phyloP scores from a whole-genome alignment of 2,329 filamentous ascomycete species.

The Daldinia sp. region DNA sequence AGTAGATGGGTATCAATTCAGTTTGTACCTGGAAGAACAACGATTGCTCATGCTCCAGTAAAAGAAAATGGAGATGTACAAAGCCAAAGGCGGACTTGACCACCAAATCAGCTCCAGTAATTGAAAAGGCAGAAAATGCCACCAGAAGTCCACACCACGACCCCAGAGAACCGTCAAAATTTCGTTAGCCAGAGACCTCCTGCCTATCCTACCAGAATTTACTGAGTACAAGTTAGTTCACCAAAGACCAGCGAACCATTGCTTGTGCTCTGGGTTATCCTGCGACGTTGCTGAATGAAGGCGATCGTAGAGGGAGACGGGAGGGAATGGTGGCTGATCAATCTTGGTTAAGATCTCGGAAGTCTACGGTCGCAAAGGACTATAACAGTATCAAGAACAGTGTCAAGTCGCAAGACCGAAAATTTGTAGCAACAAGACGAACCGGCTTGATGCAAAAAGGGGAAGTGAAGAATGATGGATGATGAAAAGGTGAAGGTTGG shows the following conservation, averaged over 20 bases:
- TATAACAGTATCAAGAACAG: not conserved
- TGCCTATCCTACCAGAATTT: conserved; percentile 47
- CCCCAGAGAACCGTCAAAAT: conserved; percentile 46
- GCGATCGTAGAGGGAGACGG: conserved; percentile 16
- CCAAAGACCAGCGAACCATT: conserved; percentile 38
- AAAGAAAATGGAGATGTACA: conserved; percentile 52
- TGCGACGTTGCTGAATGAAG: conserved; percentile 24
- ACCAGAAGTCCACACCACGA: conserved; percentile 47
- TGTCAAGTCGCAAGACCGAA: conserved; percentile 2
- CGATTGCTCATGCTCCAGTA: conserved; percentile 47
- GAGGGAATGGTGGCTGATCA: not conserved
- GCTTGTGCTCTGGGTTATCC: conserved; percentile 21
- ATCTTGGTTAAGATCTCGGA: not conserved
- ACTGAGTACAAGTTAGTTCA: conserved; percentile 42
- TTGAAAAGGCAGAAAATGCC: conserved; percentile 46
- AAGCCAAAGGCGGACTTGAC: conserved; percentile 50
- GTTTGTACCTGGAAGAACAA: conserved; percentile 54
- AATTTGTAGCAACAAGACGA: conserved; percentile 4
- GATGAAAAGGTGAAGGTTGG: conserved; percentile 6
- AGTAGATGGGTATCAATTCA: conserved; percentile 53
- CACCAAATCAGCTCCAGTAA: conserved; percentile 48
- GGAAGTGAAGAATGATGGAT: conserved; percentile 9
- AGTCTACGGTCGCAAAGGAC: conserved; percentile 12
- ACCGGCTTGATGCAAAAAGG: conserved; percentile 9
- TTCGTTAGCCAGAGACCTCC: conserved; percentile 49